phyloP scores from a whole-genome alignment of 768 basidiomycete species.

The Clavaria fumosa region DNA sequence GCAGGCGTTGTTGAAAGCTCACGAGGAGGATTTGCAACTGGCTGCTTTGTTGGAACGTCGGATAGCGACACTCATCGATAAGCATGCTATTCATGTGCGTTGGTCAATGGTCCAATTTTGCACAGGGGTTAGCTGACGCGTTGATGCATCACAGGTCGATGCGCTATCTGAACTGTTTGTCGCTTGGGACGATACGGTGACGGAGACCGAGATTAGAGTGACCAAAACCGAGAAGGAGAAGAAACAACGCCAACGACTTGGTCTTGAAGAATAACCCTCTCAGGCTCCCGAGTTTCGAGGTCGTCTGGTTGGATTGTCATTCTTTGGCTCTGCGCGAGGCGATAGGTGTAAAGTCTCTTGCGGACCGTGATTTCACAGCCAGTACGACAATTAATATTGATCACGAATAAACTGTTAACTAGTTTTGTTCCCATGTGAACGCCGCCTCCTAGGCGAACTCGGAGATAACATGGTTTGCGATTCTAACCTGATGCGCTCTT shows the following conservation, averaged over 20 bases:
- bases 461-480: constrained; percentile 16
- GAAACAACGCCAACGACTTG: constrained; percentile 43
- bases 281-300: no score
- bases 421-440: neutral
- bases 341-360: no score
- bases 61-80: constrained; percentile 48
- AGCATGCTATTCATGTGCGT: constrained; percentile 55
- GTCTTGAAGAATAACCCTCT: constrained; percentile 41
- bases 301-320: no score
- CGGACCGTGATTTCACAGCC: no score
- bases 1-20: constrained; percentile 36
- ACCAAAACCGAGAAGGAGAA: constrained; percentile 42
- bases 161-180: constrained; percentile 74
- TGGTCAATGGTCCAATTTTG: neutral
- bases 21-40: constrained; percentile 42
- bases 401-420: no score
- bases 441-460: neutral
- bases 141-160: constrained; percentile 38
- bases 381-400: no score
- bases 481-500: constrained; percentile 49
- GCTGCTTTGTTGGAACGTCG: constrained; percentile 49
- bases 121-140: neutral
- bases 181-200: constrained; percentile 66
- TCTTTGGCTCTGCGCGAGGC: no score
- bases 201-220: constrained; percentile 48